Conservation (phyloP, 164 flowering plant genomes). For the Liquidambar formosana region DNA sequence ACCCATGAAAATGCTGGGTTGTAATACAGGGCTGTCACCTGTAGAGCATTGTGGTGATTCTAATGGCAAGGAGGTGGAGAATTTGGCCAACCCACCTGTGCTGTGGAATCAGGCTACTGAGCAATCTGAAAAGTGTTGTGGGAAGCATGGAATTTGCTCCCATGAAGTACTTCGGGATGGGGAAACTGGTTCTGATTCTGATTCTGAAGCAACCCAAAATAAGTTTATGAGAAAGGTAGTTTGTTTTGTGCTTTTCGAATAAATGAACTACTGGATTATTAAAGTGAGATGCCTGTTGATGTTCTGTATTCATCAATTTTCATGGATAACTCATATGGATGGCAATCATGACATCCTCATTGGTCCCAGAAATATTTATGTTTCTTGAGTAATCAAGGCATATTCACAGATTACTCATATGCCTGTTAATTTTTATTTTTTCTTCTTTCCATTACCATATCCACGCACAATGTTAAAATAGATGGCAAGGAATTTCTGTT, state of each 20-base stretch:
- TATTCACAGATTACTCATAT: too few species aligned
- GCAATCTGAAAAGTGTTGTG: slow-evolving; percentile 57
- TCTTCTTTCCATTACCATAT: background rate
- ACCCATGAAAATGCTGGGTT: slow-evolving; percentile 13
- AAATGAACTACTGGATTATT: background rate
- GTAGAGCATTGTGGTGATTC: slow-evolving; percentile 32
- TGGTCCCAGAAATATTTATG: too few species aligned
- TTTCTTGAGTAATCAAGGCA: too few species aligned
- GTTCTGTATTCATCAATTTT: background rate
- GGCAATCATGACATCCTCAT: background rate
- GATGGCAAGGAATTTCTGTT: background rate
- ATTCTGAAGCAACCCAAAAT: slow-evolving; percentile 21
- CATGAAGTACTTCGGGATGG: slow-evolving; percentile 85
- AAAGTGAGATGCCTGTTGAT: background rate
- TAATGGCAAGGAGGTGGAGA: slow-evolving; percentile 22
- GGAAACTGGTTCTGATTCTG: slow-evolving; percentile 41
- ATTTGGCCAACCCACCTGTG: slow-evolving; percentile 22
- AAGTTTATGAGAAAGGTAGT: slow-evolving; percentile 69
- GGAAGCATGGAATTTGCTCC: slow-evolving; percentile 80
- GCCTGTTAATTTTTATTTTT: background rate
- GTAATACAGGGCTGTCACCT: slow-evolving; percentile 35
- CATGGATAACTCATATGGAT: background rate
- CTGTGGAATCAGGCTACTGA: slow-evolving; percentile 20
- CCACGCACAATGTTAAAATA: background rate
- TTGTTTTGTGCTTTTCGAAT: background rate